Base-by-base conservation (phyloP, 305 asterid genomes). In the Withania somnifera region DNA sequence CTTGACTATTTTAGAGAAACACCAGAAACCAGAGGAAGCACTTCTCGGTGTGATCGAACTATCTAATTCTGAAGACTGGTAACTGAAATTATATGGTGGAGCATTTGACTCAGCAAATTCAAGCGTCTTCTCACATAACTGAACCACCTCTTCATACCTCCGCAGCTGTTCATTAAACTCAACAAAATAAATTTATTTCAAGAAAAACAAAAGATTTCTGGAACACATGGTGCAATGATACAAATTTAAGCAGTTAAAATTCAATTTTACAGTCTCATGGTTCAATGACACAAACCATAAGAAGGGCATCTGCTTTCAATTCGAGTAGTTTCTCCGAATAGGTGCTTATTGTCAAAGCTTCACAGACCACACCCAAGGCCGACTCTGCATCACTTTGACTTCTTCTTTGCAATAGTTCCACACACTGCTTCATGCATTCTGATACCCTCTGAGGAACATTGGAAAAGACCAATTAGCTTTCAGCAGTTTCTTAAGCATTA, bases 271-370 rank as follows among this genome's bases (percentile, higher is more conserved):
- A 67, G 24, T 83, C 71, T 83, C 83, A 82, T 79, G 32, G 34
- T 79, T 17, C 50, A 82, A 36, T 47, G 80, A 83, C 47, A 82
- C 91, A 81, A 86, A 97, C 99, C 98, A 87, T 85, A 83, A 93
- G 90, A 90, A 97, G 96, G 88, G 94, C 93, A 79, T 91, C 94
- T 82, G 88, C 98, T 89, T 97, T 97, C 92, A 87, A 90, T 86
- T 93, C 95, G 84, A 94, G 90, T 83, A 97, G 85, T 67, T 86
- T 87, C 79, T 88, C 95, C 20, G 97, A 91, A 77, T 85, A 88
- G 80, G 94, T 87, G 91, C 99, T 91, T 85, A 95, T 93, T 38
- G 38, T 56, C 88, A 97, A 89, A 82, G 92, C 98, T 88, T 93
- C 95, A 58, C 92, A 84, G 86, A 97, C 88, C 80, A 91, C 84